Evolutionary conservation across 352 stramenopile species (phyloP).

Genomic region (Thalassiosira allenii): DNA sequence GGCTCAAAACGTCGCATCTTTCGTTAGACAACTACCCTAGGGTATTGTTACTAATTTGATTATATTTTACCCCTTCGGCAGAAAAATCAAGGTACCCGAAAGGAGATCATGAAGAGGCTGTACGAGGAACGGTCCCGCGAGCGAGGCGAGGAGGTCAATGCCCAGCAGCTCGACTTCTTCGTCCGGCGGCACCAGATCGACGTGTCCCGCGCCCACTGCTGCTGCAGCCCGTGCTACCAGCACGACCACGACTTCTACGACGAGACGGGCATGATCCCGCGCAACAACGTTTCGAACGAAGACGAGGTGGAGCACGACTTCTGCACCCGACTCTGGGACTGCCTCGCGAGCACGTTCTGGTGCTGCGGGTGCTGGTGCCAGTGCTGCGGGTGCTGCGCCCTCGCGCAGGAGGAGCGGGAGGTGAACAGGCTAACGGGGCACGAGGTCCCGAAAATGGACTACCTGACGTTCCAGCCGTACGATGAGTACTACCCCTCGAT

Average conservation of each 20-base stretch:
- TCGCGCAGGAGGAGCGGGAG: conserved; percentile 81
- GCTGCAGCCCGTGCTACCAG: conserved; percentile 39
- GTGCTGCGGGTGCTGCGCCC: conserved; percentile 72
- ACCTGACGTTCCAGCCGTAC: conserved; percentile 81
- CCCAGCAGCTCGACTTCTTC: conserved; percentile 30
- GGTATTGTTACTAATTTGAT: too few species aligned
- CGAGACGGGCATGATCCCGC: neutral
- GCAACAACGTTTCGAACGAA: neutral
- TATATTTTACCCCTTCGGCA: neutral
- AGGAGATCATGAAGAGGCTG: conserved; percentile 53
- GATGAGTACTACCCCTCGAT: conserved; percentile 77
- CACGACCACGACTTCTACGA: conserved; percentile 40
- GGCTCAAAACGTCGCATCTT: too few species aligned
- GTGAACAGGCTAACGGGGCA: conserved; percentile 65
- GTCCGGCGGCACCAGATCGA: conserved; percentile 36
- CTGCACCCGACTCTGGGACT: conserved; percentile 61
- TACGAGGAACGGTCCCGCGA: conserved; percentile 41
- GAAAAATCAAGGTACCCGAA: conserved; percentile 30
- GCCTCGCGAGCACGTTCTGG: conserved; percentile 68
- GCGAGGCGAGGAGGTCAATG: conserved; percentile 35
- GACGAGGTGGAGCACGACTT: conserved; percentile 31
- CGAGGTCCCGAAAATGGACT: conserved; percentile 72
- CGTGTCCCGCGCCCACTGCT: conserved; percentile 30
- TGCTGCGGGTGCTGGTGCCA: conserved; percentile 69
- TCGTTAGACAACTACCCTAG: too few species aligned